Evolutionary conservation across 768 basidiomycete genomes (phyloP).

Genomic region (Lactarius indigo): DNA sequence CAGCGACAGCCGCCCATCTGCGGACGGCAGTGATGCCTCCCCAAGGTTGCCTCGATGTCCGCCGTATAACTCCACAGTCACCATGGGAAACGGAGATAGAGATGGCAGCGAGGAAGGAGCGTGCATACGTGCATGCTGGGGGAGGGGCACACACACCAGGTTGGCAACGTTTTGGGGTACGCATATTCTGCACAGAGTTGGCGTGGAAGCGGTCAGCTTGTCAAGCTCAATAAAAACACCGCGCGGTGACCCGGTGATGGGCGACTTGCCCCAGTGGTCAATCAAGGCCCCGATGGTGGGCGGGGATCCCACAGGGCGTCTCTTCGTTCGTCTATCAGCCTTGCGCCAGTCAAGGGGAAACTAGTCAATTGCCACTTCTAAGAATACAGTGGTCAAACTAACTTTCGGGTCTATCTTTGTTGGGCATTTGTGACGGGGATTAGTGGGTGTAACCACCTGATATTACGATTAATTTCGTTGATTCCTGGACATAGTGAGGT

Average conservation of each 20-base stretch:
- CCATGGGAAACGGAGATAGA: background rate
- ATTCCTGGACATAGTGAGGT: background rate
- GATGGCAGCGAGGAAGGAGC: background rate
- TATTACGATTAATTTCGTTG: background rate
- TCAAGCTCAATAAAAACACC: background rate
- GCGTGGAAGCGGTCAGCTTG: slow-evolving; percentile 7
- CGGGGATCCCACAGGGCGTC: background rate
- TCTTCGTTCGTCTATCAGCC: background rate
- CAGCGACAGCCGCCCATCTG: too few species aligned
- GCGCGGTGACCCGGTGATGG: background rate
- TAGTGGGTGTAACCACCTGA: background rate
- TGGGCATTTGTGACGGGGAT: background rate
- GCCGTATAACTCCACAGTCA: background rate
- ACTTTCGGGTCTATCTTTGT: background rate
- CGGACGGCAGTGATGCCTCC: too few species aligned
- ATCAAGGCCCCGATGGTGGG: background rate
- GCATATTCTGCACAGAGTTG: background rate
- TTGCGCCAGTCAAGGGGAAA: background rate
- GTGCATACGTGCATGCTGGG: background rate
- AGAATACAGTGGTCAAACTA: background rate
- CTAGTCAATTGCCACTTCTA: background rate
- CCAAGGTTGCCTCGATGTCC: background rate
- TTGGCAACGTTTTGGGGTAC: slow-evolving; percentile 6
- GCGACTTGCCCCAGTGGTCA: background rate
- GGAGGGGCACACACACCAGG: background rate